These are phyloP conservation scores for Erythrobasidium hasegawianum DNA, from an alignment of 1,284 basidiomycete genomes.

Conservation along the genomic window DNA sequence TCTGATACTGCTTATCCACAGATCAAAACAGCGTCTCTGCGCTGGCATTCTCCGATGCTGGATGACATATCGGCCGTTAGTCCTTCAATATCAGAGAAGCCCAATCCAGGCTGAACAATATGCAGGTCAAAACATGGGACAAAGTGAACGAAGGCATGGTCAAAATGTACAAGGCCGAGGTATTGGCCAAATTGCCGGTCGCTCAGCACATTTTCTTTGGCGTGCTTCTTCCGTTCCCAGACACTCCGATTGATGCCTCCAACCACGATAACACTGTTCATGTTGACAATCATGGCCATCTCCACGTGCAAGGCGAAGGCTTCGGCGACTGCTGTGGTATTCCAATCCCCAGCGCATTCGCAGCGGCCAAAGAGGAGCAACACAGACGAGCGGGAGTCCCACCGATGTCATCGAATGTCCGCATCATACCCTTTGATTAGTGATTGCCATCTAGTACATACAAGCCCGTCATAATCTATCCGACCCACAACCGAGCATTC, in stretches of 20 bases:
- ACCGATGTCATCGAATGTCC: constrained; percentile 31
- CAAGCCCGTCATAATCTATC: constrained; percentile 24
- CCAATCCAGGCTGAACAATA: not conserved
- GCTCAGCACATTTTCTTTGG: constrained; percentile 97
- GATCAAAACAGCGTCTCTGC: constrained; percentile 91
- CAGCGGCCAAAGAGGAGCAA: constrained; percentile 48
- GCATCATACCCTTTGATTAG: constrained; percentile 42
- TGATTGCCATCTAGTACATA: constrained; percentile 1
- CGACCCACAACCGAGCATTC: constrained; percentile 61
- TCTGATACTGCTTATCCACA: constrained; percentile 46
- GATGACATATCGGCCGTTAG: constrained; percentile 90
- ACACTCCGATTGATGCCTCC: constrained; percentile 52
- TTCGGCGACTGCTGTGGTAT: constrained; percentile 75
- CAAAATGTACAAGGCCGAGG: constrained; percentile 97
- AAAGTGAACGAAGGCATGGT: constrained; percentile 97
- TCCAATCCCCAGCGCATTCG: constrained; percentile 51
- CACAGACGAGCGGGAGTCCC: constrained; percentile 10
- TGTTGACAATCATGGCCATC: constrained; percentile 52
- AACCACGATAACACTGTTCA: constrained; percentile 46
- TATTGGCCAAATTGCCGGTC: constrained; percentile 90
- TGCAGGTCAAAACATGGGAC: constrained; percentile 85
- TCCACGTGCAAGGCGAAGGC: constrained; percentile 59
- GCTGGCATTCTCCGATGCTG: constrained; percentile 99
- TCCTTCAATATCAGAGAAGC: constrained; percentile 27
- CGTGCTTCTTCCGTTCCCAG: constrained; percentile 68